A percentile compares a stretch with the other conserved stretches of the same genome.
These are phyloP conservation scores for Russula olivacea DNA, from an alignment of 768 basidiomycete species.

Conservation along the genomic window DNA sequence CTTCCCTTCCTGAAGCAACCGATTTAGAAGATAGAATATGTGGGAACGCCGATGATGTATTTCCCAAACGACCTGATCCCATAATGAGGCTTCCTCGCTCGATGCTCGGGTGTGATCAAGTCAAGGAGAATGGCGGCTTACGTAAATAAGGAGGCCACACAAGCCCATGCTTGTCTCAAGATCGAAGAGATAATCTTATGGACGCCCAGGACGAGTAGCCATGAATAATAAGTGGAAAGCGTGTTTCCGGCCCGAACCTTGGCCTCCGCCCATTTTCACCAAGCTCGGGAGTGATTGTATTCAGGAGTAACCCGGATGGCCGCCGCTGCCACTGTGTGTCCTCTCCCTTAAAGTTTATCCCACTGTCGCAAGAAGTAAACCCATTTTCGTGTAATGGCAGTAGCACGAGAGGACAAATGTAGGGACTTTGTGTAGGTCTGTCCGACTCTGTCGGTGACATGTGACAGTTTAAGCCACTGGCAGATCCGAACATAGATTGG, in stretches of 20 bases:
- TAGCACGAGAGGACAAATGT: background rate
- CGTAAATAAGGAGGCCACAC: background rate
- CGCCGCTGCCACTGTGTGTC: background rate
- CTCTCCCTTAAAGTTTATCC: background rate
- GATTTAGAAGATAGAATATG: background rate
- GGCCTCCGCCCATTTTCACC: background rate
- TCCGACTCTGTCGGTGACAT: too few species aligned
- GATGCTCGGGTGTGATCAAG: slow-evolving; percentile 13
- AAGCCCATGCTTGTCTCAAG: background rate
- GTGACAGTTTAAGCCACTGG: background rate
- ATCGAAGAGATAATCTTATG: background rate
- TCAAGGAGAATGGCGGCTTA: slow-evolving; percentile 1
- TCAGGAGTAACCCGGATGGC: background rate
- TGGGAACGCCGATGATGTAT: background rate
- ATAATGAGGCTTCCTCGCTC: background rate
- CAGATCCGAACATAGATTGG: background rate
- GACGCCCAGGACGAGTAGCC: background rate
- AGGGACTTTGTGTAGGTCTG: background rate
- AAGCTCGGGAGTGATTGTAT: background rate
- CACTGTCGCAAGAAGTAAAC: background rate
- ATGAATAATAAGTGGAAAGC: background rate
- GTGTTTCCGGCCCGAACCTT: background rate
- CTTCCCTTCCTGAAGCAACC: background rate
- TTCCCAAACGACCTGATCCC: background rate
- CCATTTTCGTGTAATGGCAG: background rate